Evolutionary conservation across 2,329 filamentous ascomycete species (phyloP).

Genomic region (Xylaria sp.): DNA sequence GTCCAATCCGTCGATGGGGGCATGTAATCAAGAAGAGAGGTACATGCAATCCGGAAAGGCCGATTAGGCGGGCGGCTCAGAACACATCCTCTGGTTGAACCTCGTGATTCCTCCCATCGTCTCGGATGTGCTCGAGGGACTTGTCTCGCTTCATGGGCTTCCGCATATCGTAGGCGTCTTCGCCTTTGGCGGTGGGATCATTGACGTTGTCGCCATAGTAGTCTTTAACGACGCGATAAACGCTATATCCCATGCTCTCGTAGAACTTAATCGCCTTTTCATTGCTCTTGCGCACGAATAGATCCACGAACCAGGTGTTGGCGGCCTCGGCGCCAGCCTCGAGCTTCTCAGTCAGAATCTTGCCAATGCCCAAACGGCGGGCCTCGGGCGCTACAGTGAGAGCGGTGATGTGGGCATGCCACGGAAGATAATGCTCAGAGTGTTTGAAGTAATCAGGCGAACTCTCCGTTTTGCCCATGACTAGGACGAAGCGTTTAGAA

Average conservation of each 20-base stretch:
- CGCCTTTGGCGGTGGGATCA: constrained; percentile 70
- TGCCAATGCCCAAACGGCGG: constrained; percentile 87
- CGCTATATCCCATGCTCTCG: constrained; percentile 88
- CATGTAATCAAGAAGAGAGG: constrained; percentile 40
- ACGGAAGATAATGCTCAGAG: constrained; percentile 95
- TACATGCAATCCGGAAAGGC: constrained; percentile 13
- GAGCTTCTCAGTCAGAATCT: constrained; percentile 81
- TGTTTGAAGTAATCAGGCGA: constrained; percentile 79
- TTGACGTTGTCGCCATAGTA: constrained; percentile 91
- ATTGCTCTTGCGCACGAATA: constrained; percentile 93
- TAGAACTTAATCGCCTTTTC: constrained; percentile 89
- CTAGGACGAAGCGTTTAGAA: constrained; percentile 59
- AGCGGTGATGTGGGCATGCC: constrained; percentile 98
- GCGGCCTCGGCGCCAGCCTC: constrained; percentile 85
- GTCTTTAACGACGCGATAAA: constrained; percentile 87
- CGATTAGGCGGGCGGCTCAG: constrained; percentile 55
- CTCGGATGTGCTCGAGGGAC: constrained; percentile 78
- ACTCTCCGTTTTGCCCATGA: constrained; percentile 96
- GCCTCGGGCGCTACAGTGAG: constrained; percentile 90
- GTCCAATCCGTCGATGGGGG: constrained; percentile 61
- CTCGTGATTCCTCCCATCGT: constrained; percentile 80
- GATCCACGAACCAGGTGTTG: constrained; percentile 92
- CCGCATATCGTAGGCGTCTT: constrained; percentile 97
- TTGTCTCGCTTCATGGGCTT: constrained; percentile 88
- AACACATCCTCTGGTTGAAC: constrained; percentile 90